Percentiles rank a stretch among this genome's conserved stretches.
phyloP scores from a whole-genome alignment of 1,139 yeast species.

The Suhomyces bokatorum region DNA sequence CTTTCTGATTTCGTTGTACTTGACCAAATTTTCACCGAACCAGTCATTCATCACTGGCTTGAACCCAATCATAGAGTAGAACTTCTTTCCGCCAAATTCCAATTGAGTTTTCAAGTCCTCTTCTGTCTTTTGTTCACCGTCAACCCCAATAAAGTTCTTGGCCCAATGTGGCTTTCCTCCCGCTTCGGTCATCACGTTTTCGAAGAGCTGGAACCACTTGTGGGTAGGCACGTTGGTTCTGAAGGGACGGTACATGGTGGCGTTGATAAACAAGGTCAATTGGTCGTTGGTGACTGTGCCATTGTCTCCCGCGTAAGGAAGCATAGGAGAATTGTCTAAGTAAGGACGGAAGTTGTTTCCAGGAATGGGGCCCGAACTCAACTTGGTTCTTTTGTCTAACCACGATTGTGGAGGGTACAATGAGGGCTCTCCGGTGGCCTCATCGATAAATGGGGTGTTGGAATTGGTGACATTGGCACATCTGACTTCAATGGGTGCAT shows the following conservation, averaged over 20 bases:
- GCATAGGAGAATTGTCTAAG: conserved; percentile 73
- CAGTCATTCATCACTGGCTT: conserved; percentile 67
- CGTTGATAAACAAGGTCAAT: conserved; percentile 83
- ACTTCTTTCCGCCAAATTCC: conserved; percentile 47
- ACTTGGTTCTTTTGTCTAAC: conserved; percentile 38
- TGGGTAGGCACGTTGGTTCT: conserved; percentile 69
- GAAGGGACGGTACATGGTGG: conserved; percentile 95
- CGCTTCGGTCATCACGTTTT: conserved; percentile 68
- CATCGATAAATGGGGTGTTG: conserved; percentile 40
- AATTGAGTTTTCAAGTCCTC: conserved; percentile 42
- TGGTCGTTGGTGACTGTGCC: conserved; percentile 69
- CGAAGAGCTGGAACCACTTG: conserved; percentile 84
- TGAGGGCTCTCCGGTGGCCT: conserved; percentile 46
- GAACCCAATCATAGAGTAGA: conserved; percentile 82
- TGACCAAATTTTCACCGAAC: conserved; percentile 72
- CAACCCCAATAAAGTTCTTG: conserved; percentile 84
- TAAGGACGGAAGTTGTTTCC: conserved; percentile 84
- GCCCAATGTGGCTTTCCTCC: conserved; percentile 99
- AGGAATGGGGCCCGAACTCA: conserved; percentile 68
- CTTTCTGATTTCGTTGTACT: conserved; percentile 61
- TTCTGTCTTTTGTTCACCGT: conserved; percentile 37
- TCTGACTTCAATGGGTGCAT: conserved; percentile 94
- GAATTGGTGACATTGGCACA: conserved; percentile 80
- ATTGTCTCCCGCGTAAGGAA: conserved; percentile 51
- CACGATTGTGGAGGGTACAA: conserved; percentile 44